Evolutionary conservation across 495 filamentous ascomycete species (phyloP), one percentile per base, ranked within the genome.

Genomic region (Penicillium angulare): DNA sequence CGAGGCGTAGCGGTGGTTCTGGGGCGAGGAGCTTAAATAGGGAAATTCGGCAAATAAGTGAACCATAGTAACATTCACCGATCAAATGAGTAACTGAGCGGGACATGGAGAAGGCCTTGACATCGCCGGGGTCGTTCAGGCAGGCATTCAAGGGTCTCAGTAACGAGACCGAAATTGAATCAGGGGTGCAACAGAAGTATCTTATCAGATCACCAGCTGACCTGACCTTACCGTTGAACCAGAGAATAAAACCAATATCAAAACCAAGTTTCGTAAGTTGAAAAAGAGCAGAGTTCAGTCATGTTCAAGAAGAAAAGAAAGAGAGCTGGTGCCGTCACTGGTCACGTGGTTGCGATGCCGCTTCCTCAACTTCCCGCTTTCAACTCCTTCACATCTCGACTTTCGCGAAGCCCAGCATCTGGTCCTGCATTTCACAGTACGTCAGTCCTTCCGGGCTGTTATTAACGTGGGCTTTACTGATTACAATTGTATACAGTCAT

Each of bases 401-500:
- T 17, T 24, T 31, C n/a, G 43, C 40, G 16, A 42, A 53, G 44
- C 29, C 29, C 20, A 23, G 10, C 56, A 44, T 8, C 9, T 18
- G 10, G 15, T 32, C 45, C 33, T 17, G 31, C 32, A 17, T 18
- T n/a, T 31, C n/a, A 49, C 24, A 40, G 21, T 41, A 21, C 10
- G 16, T 35, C n/a, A n/a, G n/a, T n/a, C n/a, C n/a, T n/a, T n/a
- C n/a, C n/a, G n/a, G n/a, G n/a, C n/a, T n/a, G n/a, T n/a, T n/a
- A n/a, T n/a, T n/a, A n/a, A n/a, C n/a, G n/a, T n/a, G n/a, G n/a
- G n/a, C n/a, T n/a, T n/a, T 35, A 34, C 45, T 54, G 45, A 56
- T 34, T 29, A n/a, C 16, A 43, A 33, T 27, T 45, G 7, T 16
- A 17, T 42, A 12, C 17, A 78, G 69, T 52, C 51, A 85, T 82